phyloP scores from a whole-genome alignment of 148 eudicot genomes.

The Nepenthes gracilis region DNA sequence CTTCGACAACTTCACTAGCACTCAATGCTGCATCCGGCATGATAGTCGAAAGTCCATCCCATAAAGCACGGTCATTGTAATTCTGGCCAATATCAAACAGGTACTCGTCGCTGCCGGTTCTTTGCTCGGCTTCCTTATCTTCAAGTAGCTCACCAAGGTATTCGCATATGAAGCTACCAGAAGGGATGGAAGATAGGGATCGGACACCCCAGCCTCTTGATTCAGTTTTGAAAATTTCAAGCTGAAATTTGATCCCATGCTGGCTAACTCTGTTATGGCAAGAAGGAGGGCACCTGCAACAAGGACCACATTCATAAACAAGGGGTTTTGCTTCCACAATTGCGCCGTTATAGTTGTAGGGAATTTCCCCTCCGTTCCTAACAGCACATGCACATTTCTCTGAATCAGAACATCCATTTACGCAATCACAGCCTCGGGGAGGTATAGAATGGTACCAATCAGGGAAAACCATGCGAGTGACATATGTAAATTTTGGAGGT shows the following conservation, averaged over 20 bases:
- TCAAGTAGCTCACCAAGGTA: slow-evolving; percentile 83
- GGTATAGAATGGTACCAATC: slow-evolving; percentile 43
- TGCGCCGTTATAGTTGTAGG: slow-evolving; percentile 71
- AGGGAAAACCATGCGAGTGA: slow-evolving; percentile 53
- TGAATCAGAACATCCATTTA: slow-evolving; percentile 52
- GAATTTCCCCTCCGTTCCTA: slow-evolving; percentile 74
- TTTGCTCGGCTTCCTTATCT: slow-evolving; percentile 78
- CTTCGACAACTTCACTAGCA: slow-evolving; percentile 23
- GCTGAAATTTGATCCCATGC: slow-evolving; percentile 56
- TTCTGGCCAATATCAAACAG: slow-evolving; percentile 83
- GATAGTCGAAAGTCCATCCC: slow-evolving; percentile 21
- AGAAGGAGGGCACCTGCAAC: slow-evolving; percentile 67
- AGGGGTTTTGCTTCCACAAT: slow-evolving; percentile 69
- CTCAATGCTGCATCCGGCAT: slow-evolving; percentile 16
- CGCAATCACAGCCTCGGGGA: slow-evolving; percentile 57
- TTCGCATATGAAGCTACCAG: slow-evolving; percentile 91
- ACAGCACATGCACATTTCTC: slow-evolving; percentile 49
- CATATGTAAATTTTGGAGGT: slow-evolving; percentile 58
- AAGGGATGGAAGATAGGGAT: slow-evolving; percentile 51
- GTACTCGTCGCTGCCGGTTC: slow-evolving; percentile 59
- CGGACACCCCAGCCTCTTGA: slow-evolving; percentile 92
- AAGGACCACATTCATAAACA: slow-evolving; percentile 86
- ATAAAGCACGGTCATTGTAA: slow-evolving; percentile 31
- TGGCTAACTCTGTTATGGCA: slow-evolving; percentile 81
- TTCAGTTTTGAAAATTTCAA: slow-evolving; percentile 83